Base-by-base conservation (phyloP, 495 filamentous ascomycete genomes). In the Tetracladium setigerum region DNA sequence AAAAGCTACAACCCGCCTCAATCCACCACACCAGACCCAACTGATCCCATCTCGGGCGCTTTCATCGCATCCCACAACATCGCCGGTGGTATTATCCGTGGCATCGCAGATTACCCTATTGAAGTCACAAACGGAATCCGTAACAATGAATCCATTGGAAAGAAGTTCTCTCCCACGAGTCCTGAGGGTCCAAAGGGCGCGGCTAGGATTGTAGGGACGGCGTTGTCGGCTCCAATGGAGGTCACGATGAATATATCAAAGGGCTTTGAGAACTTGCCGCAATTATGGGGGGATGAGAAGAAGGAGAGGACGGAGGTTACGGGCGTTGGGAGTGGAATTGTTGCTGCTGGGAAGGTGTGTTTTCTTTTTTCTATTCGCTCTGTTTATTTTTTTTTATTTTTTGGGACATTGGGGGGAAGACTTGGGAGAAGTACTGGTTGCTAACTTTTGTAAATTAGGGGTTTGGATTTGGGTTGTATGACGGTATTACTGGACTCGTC, bases 231-330 rank as follows among this genome's bases (percentile, higher is more conserved):
- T 1, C 52, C 52, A 11, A 54, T 54, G 52, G 52, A 45, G 22
- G 31, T 54, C 35, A 54, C 52, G 7, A 27, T 33, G 13, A 49
- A 49, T 18, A 18, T 54, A 6, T 27, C 87, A 0, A 86, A 80
- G 60, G 88, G 88, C 5, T 92, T 94, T 52, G 83, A 91, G 59
- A 94, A 92, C 54, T 77, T 78, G 1, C 86, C 87, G 0, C 82
- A 76, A 44, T 61, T 91, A 3, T 91, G 89, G 49, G 79, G 86
- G 27, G 86, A 87, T 50, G 72, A 80, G 2, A 86, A 72, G 34
- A 73, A 78, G 14, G 70, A 74, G n/a, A 62, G 66, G 0, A 79
- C 87, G 36, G 84, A 81, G 48, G 82, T 95, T 0, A 84, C 79
- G 0, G 78, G 75, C 38, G 59, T 89, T 17, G 63, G 72, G 44